Conservation (phyloP, 371 early-diverging fungal genomes). For the Circinella minor region DNA sequence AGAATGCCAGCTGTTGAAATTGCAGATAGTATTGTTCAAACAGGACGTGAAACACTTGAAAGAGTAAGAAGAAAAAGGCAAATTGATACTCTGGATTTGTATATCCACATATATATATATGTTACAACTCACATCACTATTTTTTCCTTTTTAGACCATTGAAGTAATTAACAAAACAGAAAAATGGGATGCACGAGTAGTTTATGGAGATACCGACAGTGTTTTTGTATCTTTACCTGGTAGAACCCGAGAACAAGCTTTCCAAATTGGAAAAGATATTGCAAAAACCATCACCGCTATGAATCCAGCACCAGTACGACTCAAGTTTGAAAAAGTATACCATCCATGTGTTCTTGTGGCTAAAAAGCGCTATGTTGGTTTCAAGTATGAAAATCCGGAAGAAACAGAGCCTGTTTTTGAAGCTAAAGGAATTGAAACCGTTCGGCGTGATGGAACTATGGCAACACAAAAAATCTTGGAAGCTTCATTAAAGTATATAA, state of each 20-base stretch:
- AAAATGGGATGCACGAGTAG: constrained; percentile 80
- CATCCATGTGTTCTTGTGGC: constrained; percentile 84
- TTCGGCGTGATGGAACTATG: constrained; percentile 85
- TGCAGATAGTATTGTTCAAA: constrained; percentile 89
- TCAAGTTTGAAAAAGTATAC: constrained; percentile 94
- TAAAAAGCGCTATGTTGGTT: constrained; percentile 93
- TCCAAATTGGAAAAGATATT: constrained; percentile 79
- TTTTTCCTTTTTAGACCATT: constrained; percentile 54
- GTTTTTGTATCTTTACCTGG: constrained; percentile 84
- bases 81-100: no score
- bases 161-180: constrained; percentile 62
- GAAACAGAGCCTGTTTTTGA: constrained; percentile 79
- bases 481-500: constrained; percentile 68
- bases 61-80: constrained; percentile 30
- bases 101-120: no score
- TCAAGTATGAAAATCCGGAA: constrained; percentile 68
- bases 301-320: constrained; percentile 82
- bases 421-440: constrained; percentile 95
- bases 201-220: constrained; percentile 94
- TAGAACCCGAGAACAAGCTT: constrained; percentile 71
- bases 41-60: constrained; percentile 84
- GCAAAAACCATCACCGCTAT: constrained; percentile 69
- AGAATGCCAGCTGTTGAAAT: constrained; percentile 92
- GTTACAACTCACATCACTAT: not conserved
- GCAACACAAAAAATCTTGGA: constrained; percentile 82